Base-by-base conservation (phyloP, 2,329 filamentous ascomycete species). In the Chaetomium strumarium region DNA sequence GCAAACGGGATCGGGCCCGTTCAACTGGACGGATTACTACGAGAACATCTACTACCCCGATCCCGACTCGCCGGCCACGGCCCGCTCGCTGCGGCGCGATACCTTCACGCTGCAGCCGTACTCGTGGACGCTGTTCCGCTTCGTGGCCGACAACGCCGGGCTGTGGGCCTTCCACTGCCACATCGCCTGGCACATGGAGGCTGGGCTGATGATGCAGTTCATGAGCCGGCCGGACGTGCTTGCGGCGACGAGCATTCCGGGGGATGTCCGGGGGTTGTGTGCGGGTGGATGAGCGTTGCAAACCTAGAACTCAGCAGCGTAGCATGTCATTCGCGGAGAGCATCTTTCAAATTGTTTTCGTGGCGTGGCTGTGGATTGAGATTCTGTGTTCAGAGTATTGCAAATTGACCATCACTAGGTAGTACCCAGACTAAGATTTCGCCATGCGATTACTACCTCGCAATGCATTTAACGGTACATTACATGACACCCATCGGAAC, bases 171-270 rank as follows among this genome's bases (percentile, higher is more conserved):
- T 83, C 19, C 79, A 82, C 62, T 83, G 79, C 58, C 79, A 83
- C 58, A 75, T 81, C 53, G 68, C 71, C 0, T 83, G 80, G 80
- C 80, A 83, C 59, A 70, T 73, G 0, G 78, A 80, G 58, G 75
- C 78, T 1, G 79, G 80, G 1, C 72, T 83, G 69, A 53, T 76
- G 31, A 84, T 84, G 81, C 78, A 82, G 63, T 74, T 85, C 49
- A 60, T 72, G 11, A 43, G 40, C 40, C 20, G 44, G 16, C 31
- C 44, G 17, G 44, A 46, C 20, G 33, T 46, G 44, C 19, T 46
- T 16, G 31, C 8, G 2, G 14, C 2, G 31, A 37, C 17, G 44
- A 13, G 1, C 7, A 19, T 46, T 16, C 44, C 44, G 44, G 33
- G 14, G n/a, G 44, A 36, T 36, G 44, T 46, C 10, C 24, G 44